Evolutionary conservation across 768 basidiomycete genomes (phyloP), one percentile per base, ranked within the genome.

Genomic region (Pleurotus ostreatus): DNA sequence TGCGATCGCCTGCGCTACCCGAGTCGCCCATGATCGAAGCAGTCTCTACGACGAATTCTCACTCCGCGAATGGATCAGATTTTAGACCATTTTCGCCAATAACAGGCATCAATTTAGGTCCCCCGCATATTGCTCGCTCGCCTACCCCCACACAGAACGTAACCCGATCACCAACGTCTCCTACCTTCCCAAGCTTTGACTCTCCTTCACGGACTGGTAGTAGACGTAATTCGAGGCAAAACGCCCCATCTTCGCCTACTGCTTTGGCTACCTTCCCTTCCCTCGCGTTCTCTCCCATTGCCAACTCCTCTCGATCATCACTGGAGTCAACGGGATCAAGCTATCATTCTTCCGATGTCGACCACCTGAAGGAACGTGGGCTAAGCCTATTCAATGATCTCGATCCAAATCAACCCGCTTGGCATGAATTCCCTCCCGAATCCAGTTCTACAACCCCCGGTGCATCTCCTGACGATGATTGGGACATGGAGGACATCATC

Each of bases 321-420:
- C 71, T 93, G 18, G 88, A 85, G 57, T 92, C 90, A 8, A 79
- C 77, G 37, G 89, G 92, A 13, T 94, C 92, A 2, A 93, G 92
- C 68, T 93, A 89, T 67, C 90, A 92, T 66, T 90, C 90, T 3
- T 85, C 79, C 80, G 88, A 90, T 55, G 84, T 72, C 18, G 83
- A 85, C 25, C 53, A 26, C 57, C 73, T 71, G 60, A 79, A 80
- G 56, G 83, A 86, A 59, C 75, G 75, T 45, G 67, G 78, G 48
- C 68, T 80, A 52, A 78, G 74, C 46, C 62, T 89, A 20, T 83
- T 91, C 37, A 75, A 69, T 37, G 79, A 81, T 51, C 66, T 73
- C 7, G 81, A 82, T 46, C 66, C 74, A 22, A 73, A 75, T 47
- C 78, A 77, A 34, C 71, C 79, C 30, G 72, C 78, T 2, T 92